These are phyloP conservation scores for Didymella exigua DNA, from an alignment of 2,329 filamentous ascomycete genomes.

Conservation along the genomic window DNA sequence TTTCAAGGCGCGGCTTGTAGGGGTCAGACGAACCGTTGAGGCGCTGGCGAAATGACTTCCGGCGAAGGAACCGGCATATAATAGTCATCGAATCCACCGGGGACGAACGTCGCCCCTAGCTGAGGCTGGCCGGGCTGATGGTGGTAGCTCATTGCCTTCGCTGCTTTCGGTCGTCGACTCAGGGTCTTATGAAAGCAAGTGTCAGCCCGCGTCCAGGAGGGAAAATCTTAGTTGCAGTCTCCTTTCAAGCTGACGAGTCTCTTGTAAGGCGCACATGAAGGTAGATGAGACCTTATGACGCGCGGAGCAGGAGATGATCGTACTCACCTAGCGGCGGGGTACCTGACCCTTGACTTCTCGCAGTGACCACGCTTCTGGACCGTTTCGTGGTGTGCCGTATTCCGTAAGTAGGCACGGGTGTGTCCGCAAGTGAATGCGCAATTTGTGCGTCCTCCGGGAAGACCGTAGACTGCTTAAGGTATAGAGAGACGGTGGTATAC, in stretches of 20 bases:
- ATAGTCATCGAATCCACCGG: constrained; percentile 70
- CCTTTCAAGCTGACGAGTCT: constrained; percentile 21
- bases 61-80: constrained; percentile 63
- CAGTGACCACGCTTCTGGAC: constrained; percentile 23
- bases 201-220: constrained; percentile 39
- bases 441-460: background rate
- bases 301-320: constrained; percentile 30
- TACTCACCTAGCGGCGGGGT: constrained; percentile 37
- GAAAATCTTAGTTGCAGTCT: constrained; percentile 18
- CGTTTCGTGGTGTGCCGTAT: constrained; percentile 18
- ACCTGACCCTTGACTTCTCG: constrained; percentile 26
- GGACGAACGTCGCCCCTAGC: constrained; percentile 67
- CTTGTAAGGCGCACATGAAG: constrained; percentile 25
- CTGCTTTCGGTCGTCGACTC: constrained; percentile 18
- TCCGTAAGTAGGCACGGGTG: constrained; percentile 13
- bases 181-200: constrained; percentile 22
- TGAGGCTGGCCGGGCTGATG: constrained; percentile 45
- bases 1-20: constrained; percentile 25
- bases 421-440: background rate
- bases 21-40: constrained; percentile 64
- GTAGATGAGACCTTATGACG: constrained; percentile 30
- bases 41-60: constrained; percentile 71
- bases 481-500: constrained; percentile 6
- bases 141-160: constrained; percentile 46
- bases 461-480: background rate